phyloP scores from a whole-genome alignment of 208 protist genomes.

The Acanthamoeba royreba region DNA sequence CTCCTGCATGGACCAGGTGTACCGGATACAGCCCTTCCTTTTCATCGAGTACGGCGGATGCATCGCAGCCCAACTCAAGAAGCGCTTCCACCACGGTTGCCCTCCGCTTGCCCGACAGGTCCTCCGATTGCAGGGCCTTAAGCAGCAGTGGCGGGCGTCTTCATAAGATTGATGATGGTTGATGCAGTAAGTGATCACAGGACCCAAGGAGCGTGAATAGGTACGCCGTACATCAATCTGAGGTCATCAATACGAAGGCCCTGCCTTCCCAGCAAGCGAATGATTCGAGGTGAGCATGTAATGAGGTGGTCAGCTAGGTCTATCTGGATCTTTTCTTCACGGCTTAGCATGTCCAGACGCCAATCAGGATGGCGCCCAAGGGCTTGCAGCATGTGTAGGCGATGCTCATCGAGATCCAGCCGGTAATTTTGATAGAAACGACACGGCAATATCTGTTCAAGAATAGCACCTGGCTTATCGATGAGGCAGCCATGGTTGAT shows the following conservation, averaged over 20 bases:
- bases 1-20: neutral
- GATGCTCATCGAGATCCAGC: no score
- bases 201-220: neutral
- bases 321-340: no score
- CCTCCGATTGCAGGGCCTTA: neutral
- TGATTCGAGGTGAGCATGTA: neutral
- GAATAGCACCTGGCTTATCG: no score
- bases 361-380: no score
- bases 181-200: neutral
- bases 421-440: no score
- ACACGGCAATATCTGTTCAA: no score
- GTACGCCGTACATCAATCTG: neutral
- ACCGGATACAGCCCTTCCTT: neutral
- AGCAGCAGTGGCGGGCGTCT: neutral
- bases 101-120: neutral
- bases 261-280: neutral
- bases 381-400: no score
- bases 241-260: neutral
- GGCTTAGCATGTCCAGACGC: no score
- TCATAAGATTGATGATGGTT: neutral
- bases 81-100: neutral
- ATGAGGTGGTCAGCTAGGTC: no score
- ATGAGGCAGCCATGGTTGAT: no score
- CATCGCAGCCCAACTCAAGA: neutral
- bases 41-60: neutral